Percentiles rank a stretch among this genome's conserved stretches.
Evolutionary conservation across 2,329 filamentous ascomycete genomes (phyloP).

Genomic region (Xylariomycetidae sp.): DNA sequence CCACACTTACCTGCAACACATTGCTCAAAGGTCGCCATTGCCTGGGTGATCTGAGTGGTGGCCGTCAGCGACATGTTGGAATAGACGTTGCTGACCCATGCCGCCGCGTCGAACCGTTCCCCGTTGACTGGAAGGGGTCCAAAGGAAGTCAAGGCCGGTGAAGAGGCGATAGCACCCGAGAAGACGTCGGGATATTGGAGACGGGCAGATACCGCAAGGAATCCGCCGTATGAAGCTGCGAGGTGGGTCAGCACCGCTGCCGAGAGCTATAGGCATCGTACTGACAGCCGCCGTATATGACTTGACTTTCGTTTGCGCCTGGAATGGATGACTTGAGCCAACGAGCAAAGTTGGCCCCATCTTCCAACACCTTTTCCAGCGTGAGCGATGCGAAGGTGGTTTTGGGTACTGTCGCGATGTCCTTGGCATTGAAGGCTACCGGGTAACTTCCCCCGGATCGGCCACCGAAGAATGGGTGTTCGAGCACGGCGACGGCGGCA

Average conservation of each 20-base stretch:
- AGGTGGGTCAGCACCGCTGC: no score
- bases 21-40: constrained; percentile 10
- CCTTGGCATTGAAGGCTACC: constrained; percentile 6
- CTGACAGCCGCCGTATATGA: constrained; percentile 14
- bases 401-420: constrained; percentile 3
- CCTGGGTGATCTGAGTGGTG: constrained; percentile 7
- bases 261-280: not conserved
- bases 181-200: constrained; percentile 11
- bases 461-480: constrained; percentile 15
- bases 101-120: constrained; percentile 11
- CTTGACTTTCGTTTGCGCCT: constrained; percentile 9
- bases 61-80: constrained; percentile 5
- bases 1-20: constrained; percentile 12
- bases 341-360: constrained; percentile 12
- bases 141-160: constrained; percentile 14
- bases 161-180: constrained; percentile 13
- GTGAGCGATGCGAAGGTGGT: constrained; percentile 6
- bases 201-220: constrained; percentile 13
- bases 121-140: constrained; percentile 9
- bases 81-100: constrained; percentile 11
- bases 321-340: constrained; percentile 15
- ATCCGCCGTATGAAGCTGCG: constrained; percentile 14
- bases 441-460: constrained; percentile 9
- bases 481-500: constrained; percentile 14
- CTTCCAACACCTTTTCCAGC: constrained; percentile 14